Conservation (phyloP, 148 eudicot genomes). For the Beta vulgaris region DNA sequence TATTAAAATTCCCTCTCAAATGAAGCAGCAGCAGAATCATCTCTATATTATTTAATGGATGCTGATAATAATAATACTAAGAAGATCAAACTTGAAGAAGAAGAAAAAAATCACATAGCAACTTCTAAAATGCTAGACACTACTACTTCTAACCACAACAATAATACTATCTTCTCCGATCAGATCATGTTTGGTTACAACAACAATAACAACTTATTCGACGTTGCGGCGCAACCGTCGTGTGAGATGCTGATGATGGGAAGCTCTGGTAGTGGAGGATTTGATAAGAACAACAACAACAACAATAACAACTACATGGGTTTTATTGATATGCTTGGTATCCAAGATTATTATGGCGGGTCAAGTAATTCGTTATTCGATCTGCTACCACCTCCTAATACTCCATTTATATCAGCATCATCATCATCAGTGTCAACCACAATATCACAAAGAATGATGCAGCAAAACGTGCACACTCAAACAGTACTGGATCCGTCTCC, state of each 20-base stretch:
- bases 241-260: conserved; percentile 1
- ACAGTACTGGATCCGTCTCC: neutral
- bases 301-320: conserved; percentile 19
- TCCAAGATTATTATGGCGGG: conserved; percentile 27
- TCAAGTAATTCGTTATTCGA: conserved; percentile 37
- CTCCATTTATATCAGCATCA: neutral
- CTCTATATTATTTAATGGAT: conserved; percentile 8
- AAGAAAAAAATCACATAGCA: neutral
- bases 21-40: conserved; percentile 24
- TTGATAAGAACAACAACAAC: neutral
- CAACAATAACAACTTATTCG: conserved; percentile 9
- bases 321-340: conserved; percentile 39
- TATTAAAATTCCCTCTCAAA: too few relatives aligned
- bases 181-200: neutral
- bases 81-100: neutral
- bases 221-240: conserved; percentile 1
- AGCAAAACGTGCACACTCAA: neutral
- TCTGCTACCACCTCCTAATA: conserved; percentile 25
- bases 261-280: neutral
- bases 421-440: neutral
- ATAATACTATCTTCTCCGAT: neutral
- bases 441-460: neutral
- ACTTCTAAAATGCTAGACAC: neutral
- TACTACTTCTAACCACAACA: neutral
- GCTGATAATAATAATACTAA: neutral